Base-by-base conservation (phyloP, 371 early-diverging fungal species). In the Syncephalastrum contaminatum region DNA sequence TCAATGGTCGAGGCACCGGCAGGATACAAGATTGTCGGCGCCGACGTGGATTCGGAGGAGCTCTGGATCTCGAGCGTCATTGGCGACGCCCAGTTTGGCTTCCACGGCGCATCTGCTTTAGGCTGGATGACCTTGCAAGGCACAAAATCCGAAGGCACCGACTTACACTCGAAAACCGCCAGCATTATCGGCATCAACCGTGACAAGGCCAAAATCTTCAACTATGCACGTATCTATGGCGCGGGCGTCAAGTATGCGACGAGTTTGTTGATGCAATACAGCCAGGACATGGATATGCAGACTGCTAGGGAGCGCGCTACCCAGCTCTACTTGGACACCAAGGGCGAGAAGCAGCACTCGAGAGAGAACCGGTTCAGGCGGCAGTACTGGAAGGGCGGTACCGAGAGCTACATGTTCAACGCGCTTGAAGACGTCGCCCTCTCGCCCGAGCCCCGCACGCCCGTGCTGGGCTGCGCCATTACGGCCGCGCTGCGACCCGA, bases 91-190 rank as follows among this genome's bases (percentile, higher is more conserved):
- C 96, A 96, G 73, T 94, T 98, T 65, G 83, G 91, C 12, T 84
- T 88, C 62, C 96, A 96, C 63, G 99, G 99, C 6, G 90, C 91
- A 0, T 92, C 96, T 0, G 95, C 98, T 0, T 69, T 98, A 15
- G 97, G 99, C 1, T 98, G 95, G 89, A 97, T 97, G 98, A 96
- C 95, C 3, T 65, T 98, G 50, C 95, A 97, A 71, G 99, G 99
- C 0, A 85, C 88, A 0, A 98, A 97, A 70, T 61, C 87, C 0
- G 88, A 85, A 16, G 91, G 90, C 2, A 96, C 97, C 0, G 99
- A 98, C 78, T 59, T 97, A 59, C 99, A 98, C 62, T 95, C 97
- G 2, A 88, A 85, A 51, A 95, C 99, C 0, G 99, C 95, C 1
- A 67, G 66, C 24, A 94, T 98, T 54, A 58, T 96, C 50, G 92